Evolutionary conservation across 805 yeast genomes (phyloP), one percentile per base, ranked within the genome.

Genomic region (Sungouiella blattae): DNA sequence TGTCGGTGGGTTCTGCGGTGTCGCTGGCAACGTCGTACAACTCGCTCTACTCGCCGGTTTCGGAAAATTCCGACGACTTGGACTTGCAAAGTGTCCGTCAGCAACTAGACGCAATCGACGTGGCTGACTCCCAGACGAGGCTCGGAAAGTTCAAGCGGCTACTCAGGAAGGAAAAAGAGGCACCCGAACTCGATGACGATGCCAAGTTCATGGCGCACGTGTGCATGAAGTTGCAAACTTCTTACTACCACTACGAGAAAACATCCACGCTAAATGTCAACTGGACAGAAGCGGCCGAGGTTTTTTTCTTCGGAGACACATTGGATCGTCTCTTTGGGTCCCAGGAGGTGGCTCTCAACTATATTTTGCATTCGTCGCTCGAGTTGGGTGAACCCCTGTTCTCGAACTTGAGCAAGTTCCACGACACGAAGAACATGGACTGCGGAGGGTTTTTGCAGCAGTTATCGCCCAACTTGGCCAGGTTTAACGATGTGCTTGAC

Each of bases 351-450:
- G 38, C 40, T 18, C 29, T 50, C 26, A 29, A 25, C 13, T 53
- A 49, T 28, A 39, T 53, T 11, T 24, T 35, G 14, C 41, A 40
- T 26, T 40, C 50, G 31, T 26, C 46, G 12, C 41, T 35, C 23
- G 58, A 53, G 28, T 32, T 41, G 13, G 58, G 58, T 7, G 45
- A 47, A 16, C 36, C 41, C n/a, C 38, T 39, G 7, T 52, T 51
- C 32, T 41, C 47, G 18, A 46, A 43, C 35, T 33, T 44, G 12
- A 39, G 18, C 18, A 33, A 36, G 13, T 46, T 37, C 26, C 52
- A 45, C 23, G 32, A 23, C 7, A 31, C 27, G 11, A 27, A 24
- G 13, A 17, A 11, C n/a, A 11, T 18, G 13, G 41, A 37, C 21
- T 28, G 37, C 11, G 28, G n/a, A 5, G 28, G 17, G 20, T 24